Evolutionary conservation across 176 grass and related monocot genomes (phyloP).

Genomic region (Cenchrus fungigraminus): DNA sequence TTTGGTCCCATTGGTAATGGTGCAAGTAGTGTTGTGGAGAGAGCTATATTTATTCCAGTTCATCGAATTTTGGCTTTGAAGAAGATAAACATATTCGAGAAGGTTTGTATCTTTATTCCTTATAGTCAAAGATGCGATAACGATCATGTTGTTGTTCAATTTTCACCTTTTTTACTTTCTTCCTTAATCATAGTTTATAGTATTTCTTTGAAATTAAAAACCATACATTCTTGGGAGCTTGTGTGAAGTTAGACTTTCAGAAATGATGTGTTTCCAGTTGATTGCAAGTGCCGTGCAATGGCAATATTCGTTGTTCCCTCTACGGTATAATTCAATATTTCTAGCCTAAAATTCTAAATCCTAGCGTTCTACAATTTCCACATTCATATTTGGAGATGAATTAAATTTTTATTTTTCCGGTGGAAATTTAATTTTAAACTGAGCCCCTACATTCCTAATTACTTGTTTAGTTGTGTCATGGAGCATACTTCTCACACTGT

Average conservation of each 20-base stretch:
- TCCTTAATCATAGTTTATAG: not conserved
- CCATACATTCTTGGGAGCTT: constrained; percentile 9
- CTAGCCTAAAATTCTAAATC: not conserved
- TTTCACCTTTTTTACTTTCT: not conserved
- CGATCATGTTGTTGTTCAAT: not conserved
- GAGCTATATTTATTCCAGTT: constrained; percentile 80
- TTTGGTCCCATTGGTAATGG: constrained; percentile 91
- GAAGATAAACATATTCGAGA: constrained; percentile 95
- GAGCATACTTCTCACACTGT: not conserved
- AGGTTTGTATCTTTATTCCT: constrained; percentile 56
- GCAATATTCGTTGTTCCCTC: not conserved
- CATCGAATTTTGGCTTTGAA: constrained; percentile 90
- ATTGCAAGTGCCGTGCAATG: not conserved
- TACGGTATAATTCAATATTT: not conserved
- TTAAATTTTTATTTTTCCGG: not conserved
- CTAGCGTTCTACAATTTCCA: no score
- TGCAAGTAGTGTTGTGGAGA: constrained; percentile 89
- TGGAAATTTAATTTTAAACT: not conserved
- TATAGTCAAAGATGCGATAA: not conserved
- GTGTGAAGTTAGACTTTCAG: not conserved
- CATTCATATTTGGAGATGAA: not conserved
- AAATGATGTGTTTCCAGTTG: not conserved
- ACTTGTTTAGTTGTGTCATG: constrained; percentile 10
- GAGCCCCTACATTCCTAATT: not conserved
- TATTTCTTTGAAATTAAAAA: not conserved